These are phyloP conservation scores for Colletotrichum plurivorum DNA, from an alignment of 2,329 filamentous ascomycete genomes.

Conservation along the genomic window DNA sequence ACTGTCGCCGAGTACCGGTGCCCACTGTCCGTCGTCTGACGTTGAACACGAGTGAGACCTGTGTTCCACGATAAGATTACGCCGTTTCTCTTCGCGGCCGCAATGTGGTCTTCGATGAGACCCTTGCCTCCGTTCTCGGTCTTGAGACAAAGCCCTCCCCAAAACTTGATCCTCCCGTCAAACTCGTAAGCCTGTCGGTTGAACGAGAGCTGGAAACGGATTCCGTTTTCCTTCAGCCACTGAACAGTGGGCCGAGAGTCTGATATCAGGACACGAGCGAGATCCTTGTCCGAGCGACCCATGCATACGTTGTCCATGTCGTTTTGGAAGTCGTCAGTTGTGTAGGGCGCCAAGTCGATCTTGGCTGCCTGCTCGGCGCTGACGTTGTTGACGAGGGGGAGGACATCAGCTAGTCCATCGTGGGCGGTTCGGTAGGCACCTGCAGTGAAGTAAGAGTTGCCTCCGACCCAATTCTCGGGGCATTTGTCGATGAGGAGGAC, in stretches of 20 bases:
- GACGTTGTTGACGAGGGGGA: constrained; percentile 74
- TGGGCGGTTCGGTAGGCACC: constrained; percentile 74
- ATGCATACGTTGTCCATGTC: constrained; percentile 72
- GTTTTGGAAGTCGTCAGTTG: constrained; percentile 63
- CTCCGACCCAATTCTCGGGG: constrained; percentile 71
- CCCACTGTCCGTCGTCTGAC: constrained; percentile 47
- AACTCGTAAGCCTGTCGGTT: constrained; percentile 77
- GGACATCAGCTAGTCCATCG: constrained; percentile 67
- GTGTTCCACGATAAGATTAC: constrained; percentile 63
- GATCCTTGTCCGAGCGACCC: constrained; percentile 64
- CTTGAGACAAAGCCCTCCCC: constrained; percentile 75
- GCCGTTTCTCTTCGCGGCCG: constrained; percentile 57
- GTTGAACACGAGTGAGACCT: constrained; percentile 56
- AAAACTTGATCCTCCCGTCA: constrained; percentile 73
- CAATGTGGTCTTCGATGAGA: constrained; percentile 64
- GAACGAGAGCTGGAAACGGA: constrained; percentile 73
- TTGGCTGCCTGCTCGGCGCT: constrained; percentile 57
- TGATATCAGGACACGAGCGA: constrained; percentile 64
- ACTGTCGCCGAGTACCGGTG: constrained; percentile 48
- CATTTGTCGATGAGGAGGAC: constrained; percentile 74
- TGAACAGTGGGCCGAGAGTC: constrained; percentile 66
- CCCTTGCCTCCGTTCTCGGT: constrained; percentile 73
- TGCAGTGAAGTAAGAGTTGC: constrained; percentile 76
- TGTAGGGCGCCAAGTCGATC: constrained; percentile 73
- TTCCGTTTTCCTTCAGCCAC: constrained; percentile 69